Conservation (phyloP, 768 basidiomycete species). For the Suillus plorans region DNA sequence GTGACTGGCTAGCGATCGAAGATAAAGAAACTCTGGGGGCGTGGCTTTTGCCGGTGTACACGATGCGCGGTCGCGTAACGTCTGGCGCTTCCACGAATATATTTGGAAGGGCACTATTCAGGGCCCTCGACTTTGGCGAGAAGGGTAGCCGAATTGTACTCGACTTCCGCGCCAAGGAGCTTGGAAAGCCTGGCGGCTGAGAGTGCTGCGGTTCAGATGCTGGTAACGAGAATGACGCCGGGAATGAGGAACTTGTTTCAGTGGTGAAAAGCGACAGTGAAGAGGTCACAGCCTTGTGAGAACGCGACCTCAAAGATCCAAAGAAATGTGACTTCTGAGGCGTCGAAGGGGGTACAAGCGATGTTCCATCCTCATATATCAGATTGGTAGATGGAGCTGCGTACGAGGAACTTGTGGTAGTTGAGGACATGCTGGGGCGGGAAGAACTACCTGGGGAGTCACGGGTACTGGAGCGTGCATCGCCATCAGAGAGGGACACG, state of each 20-base stretch:
- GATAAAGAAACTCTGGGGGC: slow-evolving; percentile 31
- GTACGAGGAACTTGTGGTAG: slow-evolving; percentile 51
- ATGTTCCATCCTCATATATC: slow-evolving; percentile 40
- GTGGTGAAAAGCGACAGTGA: slow-evolving; percentile 35
- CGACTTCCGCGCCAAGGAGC: slow-evolving; percentile 30
- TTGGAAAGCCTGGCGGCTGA: slow-evolving; percentile 33
- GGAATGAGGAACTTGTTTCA: slow-evolving; percentile 28
- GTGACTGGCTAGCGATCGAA: slow-evolving; percentile 35
- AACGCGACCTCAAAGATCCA: slow-evolving; percentile 32
- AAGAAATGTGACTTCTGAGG: slow-evolving; percentile 35
- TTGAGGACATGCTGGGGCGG: slow-evolving; percentile 62
- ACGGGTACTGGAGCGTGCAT: slow-evolving; percentile 41
- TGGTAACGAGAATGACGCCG: slow-evolving; percentile 39
- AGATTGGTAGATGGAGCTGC: slow-evolving; percentile 34
- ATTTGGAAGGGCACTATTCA: slow-evolving; percentile 12
- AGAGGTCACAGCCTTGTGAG: slow-evolving; percentile 23
- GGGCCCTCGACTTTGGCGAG: slow-evolving; percentile 17
- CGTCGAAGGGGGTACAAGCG: slow-evolving; percentile 38
- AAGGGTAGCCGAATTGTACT: slow-evolving; percentile 35
- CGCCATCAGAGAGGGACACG: slow-evolving; percentile 46
- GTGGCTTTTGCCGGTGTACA: slow-evolving; percentile 25
- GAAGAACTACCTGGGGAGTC: slow-evolving; percentile 43
- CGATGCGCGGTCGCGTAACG: slow-evolving; percentile 28
- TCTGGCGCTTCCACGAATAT: slow-evolving; percentile 27
- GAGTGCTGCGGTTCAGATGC: slow-evolving; percentile 39